These are phyloP conservation scores for Dinochytrium kinnereticum DNA, from an alignment of 371 early-diverging fungal species.

Conservation along the genomic window DNA sequence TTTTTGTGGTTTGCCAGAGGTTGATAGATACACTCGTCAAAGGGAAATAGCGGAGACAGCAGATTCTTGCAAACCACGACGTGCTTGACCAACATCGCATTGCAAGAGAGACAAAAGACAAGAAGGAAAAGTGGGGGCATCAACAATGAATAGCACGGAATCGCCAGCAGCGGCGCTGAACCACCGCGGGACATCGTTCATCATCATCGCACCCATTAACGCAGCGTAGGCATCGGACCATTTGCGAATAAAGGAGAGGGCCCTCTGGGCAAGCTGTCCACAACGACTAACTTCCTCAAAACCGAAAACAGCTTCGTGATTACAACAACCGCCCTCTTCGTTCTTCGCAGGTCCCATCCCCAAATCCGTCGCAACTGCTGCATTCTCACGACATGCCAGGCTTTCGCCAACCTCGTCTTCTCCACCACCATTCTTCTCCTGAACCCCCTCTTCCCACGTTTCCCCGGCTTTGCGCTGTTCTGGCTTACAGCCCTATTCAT, in stretches of 20 bases:
- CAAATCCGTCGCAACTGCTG: background rate
- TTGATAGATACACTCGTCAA: too few relatives aligned
- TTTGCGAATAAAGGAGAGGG: too few relatives aligned
- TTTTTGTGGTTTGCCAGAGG: too few relatives aligned
- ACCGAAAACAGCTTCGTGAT: background rate
- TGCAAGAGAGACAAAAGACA: too few relatives aligned
- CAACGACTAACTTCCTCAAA: background rate
- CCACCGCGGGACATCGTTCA: background rate
- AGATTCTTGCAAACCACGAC: too few relatives aligned
- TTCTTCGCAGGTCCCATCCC: background rate
- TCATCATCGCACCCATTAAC: background rate
- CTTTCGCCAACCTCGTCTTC: conserved; percentile 11
- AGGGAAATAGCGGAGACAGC: too few relatives aligned
- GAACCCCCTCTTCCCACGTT: background rate
- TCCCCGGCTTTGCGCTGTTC: conserved; percentile 5
- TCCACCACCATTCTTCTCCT: conserved; percentile 6
- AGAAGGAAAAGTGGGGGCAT: too few relatives aligned
- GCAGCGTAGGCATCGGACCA: conserved; percentile 1
- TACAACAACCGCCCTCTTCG: background rate
- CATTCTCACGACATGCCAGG: background rate
- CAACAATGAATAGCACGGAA: too few relatives aligned
- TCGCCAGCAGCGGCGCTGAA: background rate
- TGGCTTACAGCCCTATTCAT: conserved; percentile 2
- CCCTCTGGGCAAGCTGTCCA: background rate
- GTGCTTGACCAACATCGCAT: too few relatives aligned